phyloP scores from a whole-genome alignment of 805 yeast genomes.

The Monosporozyma aquatica region DNA sequence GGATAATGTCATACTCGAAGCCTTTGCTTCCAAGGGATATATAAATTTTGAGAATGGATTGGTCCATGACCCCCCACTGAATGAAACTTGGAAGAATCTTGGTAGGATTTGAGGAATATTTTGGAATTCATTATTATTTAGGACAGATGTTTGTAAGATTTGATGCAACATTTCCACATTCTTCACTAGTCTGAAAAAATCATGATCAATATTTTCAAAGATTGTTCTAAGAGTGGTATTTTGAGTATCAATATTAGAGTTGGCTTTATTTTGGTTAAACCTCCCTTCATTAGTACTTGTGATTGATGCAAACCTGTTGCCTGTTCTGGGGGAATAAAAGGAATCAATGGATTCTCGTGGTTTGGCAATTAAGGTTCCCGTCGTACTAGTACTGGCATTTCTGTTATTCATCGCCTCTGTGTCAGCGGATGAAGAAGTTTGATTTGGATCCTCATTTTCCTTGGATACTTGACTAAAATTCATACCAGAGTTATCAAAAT shows the following conservation, averaged over 20 bases:
- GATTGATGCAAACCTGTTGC: neutral
- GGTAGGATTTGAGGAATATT: conserved; percentile 59
- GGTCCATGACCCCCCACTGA: conserved; percentile 73
- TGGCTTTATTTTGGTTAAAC: neutral
- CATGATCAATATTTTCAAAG: conserved; percentile 18
- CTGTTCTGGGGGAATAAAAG: neutral
- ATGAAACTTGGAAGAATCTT: conserved; percentile 53
- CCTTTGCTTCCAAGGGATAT: conserved; percentile 6
- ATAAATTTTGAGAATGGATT: conserved; percentile 46
- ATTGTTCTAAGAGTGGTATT: neutral
- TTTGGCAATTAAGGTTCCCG: conserved; percentile 9
- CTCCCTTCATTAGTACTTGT: neutral
- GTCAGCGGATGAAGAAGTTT: too few relatives aligned
- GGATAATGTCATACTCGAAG: neutral
- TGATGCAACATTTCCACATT: conserved; percentile 24
- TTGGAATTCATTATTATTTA: conserved; percentile 12
- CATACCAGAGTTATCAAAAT: conserved; percentile 26
- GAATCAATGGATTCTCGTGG: conserved; percentile 3
- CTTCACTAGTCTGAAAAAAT: conserved; percentile 25
- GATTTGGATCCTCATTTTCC: neutral
- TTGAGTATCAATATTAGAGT: neutral
- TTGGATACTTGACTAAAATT: neutral
- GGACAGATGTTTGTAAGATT: conserved; percentile 19
- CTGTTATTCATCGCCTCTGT: conserved; percentile 4
- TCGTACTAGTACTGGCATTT: conserved; percentile 16